Evolutionary conservation across 2,329 filamentous ascomycete species (phyloP), one percentile per base, ranked within the genome.

Genomic region (Volutella citrinella): DNA sequence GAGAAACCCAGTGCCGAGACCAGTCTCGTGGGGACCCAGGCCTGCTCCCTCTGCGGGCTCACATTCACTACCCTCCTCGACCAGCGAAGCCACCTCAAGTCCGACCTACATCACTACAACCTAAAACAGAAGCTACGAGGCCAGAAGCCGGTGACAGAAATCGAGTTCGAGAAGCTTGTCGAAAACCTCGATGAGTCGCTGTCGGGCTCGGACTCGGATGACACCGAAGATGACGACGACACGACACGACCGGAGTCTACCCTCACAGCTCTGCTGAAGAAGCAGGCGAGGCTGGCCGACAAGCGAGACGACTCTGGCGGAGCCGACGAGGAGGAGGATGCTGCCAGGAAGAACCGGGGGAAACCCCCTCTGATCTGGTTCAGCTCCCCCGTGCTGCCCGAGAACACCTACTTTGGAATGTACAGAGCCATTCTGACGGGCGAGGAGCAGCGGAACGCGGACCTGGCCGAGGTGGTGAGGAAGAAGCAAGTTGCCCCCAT

Each of bases 91-190:
- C 93, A 98, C 63, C 80, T 87, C 38, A 85, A 87, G 52, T 95
- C 91, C 9, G 93, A 98, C 55, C 72, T 94, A 30, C 93, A 98
- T 60, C 78, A 84, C 46, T 98, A 96, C 66, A 98, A 98, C 58
- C 66, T 97, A 42, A 97, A 95, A 64, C 86, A 91, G 57, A 95
- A 87, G 67, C 67, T 95, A 36, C 80, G 87, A 28, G 87, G 87
- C 0, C 72, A 74, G 38, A 74, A 73, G 9, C 64, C 86, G 0
- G 83, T 96, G 3, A 78, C 79, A 3, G 93, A 98, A 55, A 60
- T 57, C 7, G 89, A 95, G 20, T 98, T 98, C 48, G 87, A 93
- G 57, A 87, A 83, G 56, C 72, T 96, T 7, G 73, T 97, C 7
- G 87, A 81, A 21, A 80, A 93, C 39, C 69, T 98, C 20, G 87